Base-by-base conservation (phyloP, 257 asterid species). In the Capsicum rhomboideum region DNA sequence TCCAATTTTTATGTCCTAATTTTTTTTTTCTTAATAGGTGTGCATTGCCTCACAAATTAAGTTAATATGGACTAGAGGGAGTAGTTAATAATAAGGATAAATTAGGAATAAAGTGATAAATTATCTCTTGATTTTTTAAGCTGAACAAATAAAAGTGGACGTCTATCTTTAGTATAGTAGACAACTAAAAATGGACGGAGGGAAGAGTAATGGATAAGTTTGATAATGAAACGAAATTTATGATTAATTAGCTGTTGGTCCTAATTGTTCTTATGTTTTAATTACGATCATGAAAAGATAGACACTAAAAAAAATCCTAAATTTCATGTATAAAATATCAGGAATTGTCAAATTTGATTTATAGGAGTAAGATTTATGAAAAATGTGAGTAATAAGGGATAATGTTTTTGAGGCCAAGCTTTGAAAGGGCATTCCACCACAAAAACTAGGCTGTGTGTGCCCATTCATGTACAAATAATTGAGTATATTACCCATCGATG, bases 351-450 rank as follows among this genome's bases (percentile, higher is more conserved):
- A 68, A 10, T 40, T n/a, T n/a, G n/a, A n/a, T n/a, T 61, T 44
- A 44, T 31, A 64, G 37, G 17, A 8, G 53, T 59, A 8, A 56
- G 81, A 82, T 46, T 63, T 61, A 50, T 56, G 68, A 40, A 63
- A 58, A 21, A 2, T 37, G 0, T 71, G 54, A 29, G 49, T 46
- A n/a, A 52, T 52, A 64, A 79, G 74, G 26, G 92, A 89, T 90
- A 90, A 87, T 85, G 87, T 79, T 59, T 82, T 87, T 90, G 91
- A 88, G 91, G 84, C 52, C 84, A 67, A 79, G 37, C 34, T 77
- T 82, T 81, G 56, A 58, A 69, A 37, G 82, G 40, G 52, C 3
- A 66, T 28, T n/a, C 79, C 84, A 82, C 79, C 67, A 82, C 79
- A 66, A 18, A 64, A 34, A 17, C 28, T 67, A 26, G 52, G 56